Evolutionary conservation across 768 basidiomycete genomes (phyloP), one percentile per base, ranked within the genome.

Genomic region (Hysterangium stoloniferum): DNA sequence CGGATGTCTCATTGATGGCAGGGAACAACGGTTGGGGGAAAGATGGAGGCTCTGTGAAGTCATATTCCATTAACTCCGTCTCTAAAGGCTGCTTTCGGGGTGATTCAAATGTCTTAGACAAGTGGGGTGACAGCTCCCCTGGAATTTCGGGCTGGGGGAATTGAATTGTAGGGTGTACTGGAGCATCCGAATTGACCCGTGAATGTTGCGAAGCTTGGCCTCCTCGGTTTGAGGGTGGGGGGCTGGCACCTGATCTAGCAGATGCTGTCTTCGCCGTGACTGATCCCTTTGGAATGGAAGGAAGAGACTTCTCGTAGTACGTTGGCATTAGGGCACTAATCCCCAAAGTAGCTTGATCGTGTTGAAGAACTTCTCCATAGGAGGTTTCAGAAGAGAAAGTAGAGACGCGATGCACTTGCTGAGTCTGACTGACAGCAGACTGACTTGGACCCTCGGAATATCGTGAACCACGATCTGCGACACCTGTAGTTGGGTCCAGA

Each of bases 331-430:
- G 2, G 15, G 33, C 15, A 6, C 44, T 31, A 13, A 45, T 9
- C 9, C 44, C 44, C 12, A 45, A 31, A 7, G 27, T 38, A 11
- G 37, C 38, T 17, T 50, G 38, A 17, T 28, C 48, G 12, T 36
- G 36, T 25, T 36, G 48, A 29, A 50, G 8, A 13, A 42, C 15
- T 29, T 50, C 48, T 5, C 48, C 48, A 24, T 50, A 50, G 12
- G 48, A 50, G 22, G 48, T 50, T 20, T 50, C 48, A 8, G 48
- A 50, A 4, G 48, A 50, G 11, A 50, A 29, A 31, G 42, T 50
- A 34, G 48, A 50, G n/a, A n/a, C 32, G 33, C 48, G 48, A n/a
- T n/a, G n/a, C n/a, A n/a, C n/a, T n/a, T n/a, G 20, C 22, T 11
- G 25, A 41, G 24, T 9, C 12, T n/a, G 13, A 19, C 37, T 32